A percentile compares a stretch with the other conserved stretches of the same genome.
Conservation (phyloP, 2,329 filamentous ascomycete species). For the Aspergillus neoniger region DNA sequence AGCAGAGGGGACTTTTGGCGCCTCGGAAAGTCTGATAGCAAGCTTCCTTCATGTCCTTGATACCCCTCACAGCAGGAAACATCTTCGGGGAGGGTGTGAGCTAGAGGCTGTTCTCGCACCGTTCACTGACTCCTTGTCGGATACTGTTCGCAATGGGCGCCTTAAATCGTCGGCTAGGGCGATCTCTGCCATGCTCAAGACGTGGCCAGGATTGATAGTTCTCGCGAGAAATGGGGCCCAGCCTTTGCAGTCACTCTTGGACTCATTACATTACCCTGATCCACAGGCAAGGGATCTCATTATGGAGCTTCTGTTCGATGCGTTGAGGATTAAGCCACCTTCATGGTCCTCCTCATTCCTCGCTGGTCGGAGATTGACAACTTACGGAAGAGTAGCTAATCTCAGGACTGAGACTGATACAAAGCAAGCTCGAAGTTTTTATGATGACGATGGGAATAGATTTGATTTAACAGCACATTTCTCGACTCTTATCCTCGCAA, state of each 20-base stretch:
- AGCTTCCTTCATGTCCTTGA: conserved; percentile 92
- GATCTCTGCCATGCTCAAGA: conserved; percentile 87
- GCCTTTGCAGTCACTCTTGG: conserved; percentile 77
- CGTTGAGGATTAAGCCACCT: conserved; percentile 85
- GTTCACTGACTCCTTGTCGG: conserved; percentile 77
- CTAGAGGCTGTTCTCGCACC: conserved; percentile 86
- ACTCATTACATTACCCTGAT: conserved; percentile 62
- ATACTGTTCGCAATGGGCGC: conserved; percentile 60
- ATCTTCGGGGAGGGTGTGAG: conserved; percentile 84
- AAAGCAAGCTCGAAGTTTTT: conserved; percentile 54
- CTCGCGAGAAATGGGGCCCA: conserved; percentile 86
- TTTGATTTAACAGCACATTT: conserved; percentile 89
- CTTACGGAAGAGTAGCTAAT: conserved; percentile 91
- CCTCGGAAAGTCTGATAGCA: conserved; percentile 82
- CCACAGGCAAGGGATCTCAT: conserved; percentile 69
- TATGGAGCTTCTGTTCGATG: conserved; percentile 81
- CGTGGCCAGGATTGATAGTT: conserved; percentile 88
- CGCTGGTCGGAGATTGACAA: conserved; percentile 87
- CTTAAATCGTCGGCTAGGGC: conserved; percentile 87
- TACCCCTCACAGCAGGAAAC: conserved; percentile 75
- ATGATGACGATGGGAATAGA: conserved; percentile 67
- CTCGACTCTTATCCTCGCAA: conserved; percentile 80
- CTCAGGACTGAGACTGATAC: conserved; percentile 65
- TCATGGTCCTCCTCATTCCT: conserved; percentile 96
- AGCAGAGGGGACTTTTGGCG: conserved; percentile 86